Conservation (phyloP, 2,329 filamentous ascomycete species). For the Hymenotorrendiella dingleyae region DNA sequence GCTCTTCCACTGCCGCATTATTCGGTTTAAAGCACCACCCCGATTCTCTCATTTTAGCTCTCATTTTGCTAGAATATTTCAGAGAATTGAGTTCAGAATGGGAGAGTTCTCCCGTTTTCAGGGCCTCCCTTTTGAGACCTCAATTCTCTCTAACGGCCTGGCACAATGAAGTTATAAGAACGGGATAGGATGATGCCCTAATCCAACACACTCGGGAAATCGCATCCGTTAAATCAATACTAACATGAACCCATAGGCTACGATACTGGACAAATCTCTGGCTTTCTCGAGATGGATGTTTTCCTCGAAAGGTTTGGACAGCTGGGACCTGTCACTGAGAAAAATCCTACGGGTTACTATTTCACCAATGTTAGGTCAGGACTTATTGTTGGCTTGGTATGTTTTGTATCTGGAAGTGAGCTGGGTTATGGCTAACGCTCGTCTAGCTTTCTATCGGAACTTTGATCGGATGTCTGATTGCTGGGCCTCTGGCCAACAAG, state of each 20-base stretch:
- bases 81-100: too few relatives aligned
- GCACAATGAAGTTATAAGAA: too few relatives aligned
- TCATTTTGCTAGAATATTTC: too few relatives aligned
- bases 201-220: too few relatives aligned
- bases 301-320: conserved; percentile 50
- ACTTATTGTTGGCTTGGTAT: conserved; percentile 52
- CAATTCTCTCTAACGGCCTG: too few relatives aligned
- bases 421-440: conserved; percentile 49
- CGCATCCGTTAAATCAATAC: too few relatives aligned
- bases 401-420: conserved; percentile 37
- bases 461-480: conserved; percentile 72
- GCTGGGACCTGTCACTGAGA: conserved; percentile 15
- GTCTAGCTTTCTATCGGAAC: conserved; percentile 66
- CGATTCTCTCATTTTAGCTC: too few relatives aligned
- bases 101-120: too few relatives aligned
- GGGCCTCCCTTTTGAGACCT: too few relatives aligned
- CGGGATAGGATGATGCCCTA: too few relatives aligned
- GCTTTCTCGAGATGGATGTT: conserved; percentile 56
- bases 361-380: conserved; percentile 59
- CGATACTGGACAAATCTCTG: conserved; percentile 39
- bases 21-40: too few relatives aligned
- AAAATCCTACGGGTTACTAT: conserved; percentile 20
- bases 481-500: conserved; percentile 61
- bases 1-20: too few relatives aligned
- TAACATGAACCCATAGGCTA: conserved; percentile 10